A percentile compares a stretch with the other conserved stretches of the same genome.
Evolutionary conservation across 1,139 yeast species (phyloP).

Genomic region (Blastobotrys proliferans): DNA sequence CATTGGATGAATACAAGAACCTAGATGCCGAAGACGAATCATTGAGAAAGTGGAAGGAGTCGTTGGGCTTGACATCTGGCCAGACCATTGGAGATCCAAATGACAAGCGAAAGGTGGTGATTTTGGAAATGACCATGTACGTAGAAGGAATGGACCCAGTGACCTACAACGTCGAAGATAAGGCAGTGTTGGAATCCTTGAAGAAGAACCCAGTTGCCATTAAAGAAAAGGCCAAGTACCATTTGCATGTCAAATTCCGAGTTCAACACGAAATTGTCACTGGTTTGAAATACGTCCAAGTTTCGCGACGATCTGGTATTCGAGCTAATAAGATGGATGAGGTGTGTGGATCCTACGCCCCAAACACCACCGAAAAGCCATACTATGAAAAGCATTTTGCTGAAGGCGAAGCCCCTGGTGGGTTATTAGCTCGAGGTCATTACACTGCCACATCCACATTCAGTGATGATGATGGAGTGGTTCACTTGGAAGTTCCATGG

Average conservation of each 20-base stretch:
- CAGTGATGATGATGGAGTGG: conserved; percentile 78
- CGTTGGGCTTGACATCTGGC: conserved; percentile 65
- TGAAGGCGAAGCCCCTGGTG: conserved; percentile 93
- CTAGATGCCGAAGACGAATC: conserved; percentile 90
- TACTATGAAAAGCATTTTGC: conserved; percentile 65
- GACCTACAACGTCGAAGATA: conserved; percentile 55
- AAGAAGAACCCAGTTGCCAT: conserved; percentile 62
- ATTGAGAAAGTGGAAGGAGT: conserved; percentile 87
- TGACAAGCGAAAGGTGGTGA: conserved; percentile 73
- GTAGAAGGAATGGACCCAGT: conserved; percentile 53
- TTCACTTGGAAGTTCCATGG: conserved; percentile 80
- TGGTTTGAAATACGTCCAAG: conserved; percentile 81
- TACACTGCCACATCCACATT: conserved; percentile 80
- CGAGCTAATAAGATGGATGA: conserved; percentile 83
- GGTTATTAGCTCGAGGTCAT: conserved; percentile 81
- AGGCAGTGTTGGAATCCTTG: conserved; percentile 35
- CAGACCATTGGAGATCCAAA: conserved; percentile 44
- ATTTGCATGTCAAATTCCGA: conserved; percentile 69
- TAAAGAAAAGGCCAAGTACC: conserved; percentile 75
- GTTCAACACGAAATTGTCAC: conserved; percentile 91
- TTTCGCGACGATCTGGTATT: conserved; percentile 81
- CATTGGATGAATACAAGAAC: conserved; percentile 74
- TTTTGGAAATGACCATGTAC: conserved; percentile 67
- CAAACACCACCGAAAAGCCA: conserved; percentile 80
- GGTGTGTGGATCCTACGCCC: conserved; percentile 87